Percentiles rank a stretch among this genome's conserved stretches.
Conservation (phyloP, 2,329 filamentous ascomycete species). For the Paecilomyces niveus region DNA sequence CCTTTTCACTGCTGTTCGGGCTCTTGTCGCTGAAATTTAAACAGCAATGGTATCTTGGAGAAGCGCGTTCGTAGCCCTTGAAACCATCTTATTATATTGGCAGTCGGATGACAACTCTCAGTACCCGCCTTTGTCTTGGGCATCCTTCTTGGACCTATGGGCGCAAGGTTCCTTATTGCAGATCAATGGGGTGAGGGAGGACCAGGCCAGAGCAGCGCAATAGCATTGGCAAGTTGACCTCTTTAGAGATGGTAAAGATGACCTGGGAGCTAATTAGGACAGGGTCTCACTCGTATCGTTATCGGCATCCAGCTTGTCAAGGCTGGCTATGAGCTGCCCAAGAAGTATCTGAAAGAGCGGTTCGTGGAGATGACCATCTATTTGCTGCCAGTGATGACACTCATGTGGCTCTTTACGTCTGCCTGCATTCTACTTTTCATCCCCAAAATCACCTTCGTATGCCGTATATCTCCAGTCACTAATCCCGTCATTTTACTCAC, state of each 20-base stretch:
- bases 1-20: conserved; percentile 26
- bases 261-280: background rate
- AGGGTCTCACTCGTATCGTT: conserved; percentile 51
- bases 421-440: conserved; percentile 50
- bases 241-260: conserved; percentile 2
- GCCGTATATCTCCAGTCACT: background rate
- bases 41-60: conserved; percentile 32
- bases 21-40: conserved; percentile 30
- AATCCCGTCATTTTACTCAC: background rate
- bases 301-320: conserved; percentile 59
- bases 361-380: conserved; percentile 50
- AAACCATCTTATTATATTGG: background rate
- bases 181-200: conserved; percentile 29
- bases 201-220: conserved; percentile 26
- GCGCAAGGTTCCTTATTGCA: conserved; percentile 47
- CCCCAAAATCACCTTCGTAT: conserved; percentile 45
- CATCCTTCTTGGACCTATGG: conserved; percentile 48
- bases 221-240: conserved; percentile 32
- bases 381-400: conserved; percentile 53
- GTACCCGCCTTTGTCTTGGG: conserved; percentile 51
- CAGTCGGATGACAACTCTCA: conserved; percentile 16
- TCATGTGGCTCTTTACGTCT: conserved; percentile 56
- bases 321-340: conserved; percentile 55
- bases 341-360: conserved; percentile 45
- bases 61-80: conserved; percentile 24